phyloP scores from a whole-genome alignment of 2,329 filamentous ascomycete genomes.

The Pyrenochaeta sp. region DNA sequence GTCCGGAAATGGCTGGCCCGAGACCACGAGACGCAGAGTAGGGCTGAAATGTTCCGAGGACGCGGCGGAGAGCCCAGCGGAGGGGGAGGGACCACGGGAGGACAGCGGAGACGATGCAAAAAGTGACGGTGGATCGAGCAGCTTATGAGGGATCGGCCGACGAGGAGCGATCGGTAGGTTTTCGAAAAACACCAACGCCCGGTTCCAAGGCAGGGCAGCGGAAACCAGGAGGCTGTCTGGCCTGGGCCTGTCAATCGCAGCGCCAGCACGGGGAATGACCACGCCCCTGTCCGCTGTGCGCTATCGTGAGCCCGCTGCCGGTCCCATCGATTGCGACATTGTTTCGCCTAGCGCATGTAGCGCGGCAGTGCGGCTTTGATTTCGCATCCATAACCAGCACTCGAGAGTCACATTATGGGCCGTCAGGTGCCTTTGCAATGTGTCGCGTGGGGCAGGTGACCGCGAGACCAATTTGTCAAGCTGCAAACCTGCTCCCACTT shows the following conservation, averaged over 20 bases:
- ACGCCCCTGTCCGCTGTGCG: slow-evolving; percentile 6
- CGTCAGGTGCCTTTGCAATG: slow-evolving; percentile 6
- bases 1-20: slow-evolving; percentile 1
- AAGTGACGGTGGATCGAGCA: slow-evolving; percentile 7
- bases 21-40: neutral
- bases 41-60: slow-evolving; percentile 4
- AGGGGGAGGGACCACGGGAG: slow-evolving; percentile 2
- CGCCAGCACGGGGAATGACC: neutral
- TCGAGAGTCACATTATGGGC: neutral
- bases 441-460: slow-evolving; percentile 10
- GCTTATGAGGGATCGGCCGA: slow-evolving; percentile 6
- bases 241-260: slow-evolving; percentile 10
- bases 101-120: slow-evolving; percentile 8
- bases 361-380: neutral
- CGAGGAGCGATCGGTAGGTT: slow-evolving; percentile 1
- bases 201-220: slow-evolving; percentile 13
- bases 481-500: slow-evolving; percentile 13
- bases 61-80: slow-evolving; percentile 11
- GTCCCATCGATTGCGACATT: slow-evolving; percentile 10
- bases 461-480: neutral
- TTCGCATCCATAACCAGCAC: neutral
- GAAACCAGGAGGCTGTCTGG: neutral
- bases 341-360: neutral
- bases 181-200: slow-evolving; percentile 5
- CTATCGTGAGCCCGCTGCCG: slow-evolving; percentile 9